These are phyloP conservation scores for Houttuynia cordata DNA, from an alignment of 164 flowering plant genomes.

Conservation along the genomic window DNA sequence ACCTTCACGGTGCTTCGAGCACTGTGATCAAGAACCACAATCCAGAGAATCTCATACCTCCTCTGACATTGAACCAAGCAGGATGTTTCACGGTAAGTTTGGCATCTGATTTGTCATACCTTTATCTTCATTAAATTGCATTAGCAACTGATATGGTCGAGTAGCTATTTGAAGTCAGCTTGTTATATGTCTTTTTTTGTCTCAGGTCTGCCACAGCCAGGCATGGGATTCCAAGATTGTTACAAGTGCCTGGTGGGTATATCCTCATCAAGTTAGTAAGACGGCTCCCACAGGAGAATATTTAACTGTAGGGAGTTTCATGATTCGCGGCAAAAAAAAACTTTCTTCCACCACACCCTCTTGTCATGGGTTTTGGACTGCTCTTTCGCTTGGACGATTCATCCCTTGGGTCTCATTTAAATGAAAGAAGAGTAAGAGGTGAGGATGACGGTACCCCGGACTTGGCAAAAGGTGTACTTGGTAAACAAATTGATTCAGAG, in stretches of 20 bases:
- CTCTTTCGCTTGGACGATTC: constrained; percentile 93
- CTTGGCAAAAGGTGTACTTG: constrained; percentile 25
- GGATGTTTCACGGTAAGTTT: constrained; percentile 89
- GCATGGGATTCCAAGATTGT: constrained; percentile 99
- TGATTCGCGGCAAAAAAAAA: constrained; percentile 97
- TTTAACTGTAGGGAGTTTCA: constrained; percentile 96
- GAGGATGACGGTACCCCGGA: constrained; percentile 71
- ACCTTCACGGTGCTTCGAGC: constrained; percentile 96
- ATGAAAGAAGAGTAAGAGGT: constrained; percentile 92
- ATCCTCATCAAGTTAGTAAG: constrained; percentile 97
- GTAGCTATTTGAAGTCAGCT: background rate
- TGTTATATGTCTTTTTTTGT: background rate
- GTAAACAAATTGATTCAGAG: constrained; percentile 43
- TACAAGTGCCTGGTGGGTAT: constrained; percentile 99
- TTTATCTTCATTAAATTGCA: too few species aligned
- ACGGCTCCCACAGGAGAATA: constrained; percentile 99
- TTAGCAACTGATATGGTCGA: too few species aligned
- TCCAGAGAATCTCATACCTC: constrained; percentile 76
- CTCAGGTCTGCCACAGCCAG: constrained; percentile 91
- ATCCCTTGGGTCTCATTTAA: constrained; percentile 90
- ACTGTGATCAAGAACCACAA: constrained; percentile 92
- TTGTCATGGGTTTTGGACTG: constrained; percentile 92
- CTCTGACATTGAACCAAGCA: constrained; percentile 89
- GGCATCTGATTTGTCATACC: background rate
- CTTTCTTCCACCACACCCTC: constrained; percentile 98